Base-by-base conservation (phyloP, 1,284 basidiomycete species). In the Ustilago xerochloae region DNA sequence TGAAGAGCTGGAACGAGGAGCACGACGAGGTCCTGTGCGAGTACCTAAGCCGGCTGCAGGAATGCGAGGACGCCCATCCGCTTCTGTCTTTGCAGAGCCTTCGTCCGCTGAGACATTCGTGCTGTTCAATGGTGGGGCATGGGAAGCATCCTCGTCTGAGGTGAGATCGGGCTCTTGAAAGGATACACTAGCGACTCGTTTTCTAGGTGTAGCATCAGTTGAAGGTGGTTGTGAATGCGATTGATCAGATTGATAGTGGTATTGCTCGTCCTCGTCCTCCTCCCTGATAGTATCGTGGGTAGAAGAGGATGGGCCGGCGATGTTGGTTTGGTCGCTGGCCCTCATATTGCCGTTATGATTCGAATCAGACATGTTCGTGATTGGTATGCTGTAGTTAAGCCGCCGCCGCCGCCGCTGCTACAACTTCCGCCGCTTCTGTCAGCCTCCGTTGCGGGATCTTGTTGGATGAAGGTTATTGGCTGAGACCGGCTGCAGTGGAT, bases 1-100 rank as follows among this genome's bases (percentile, higher is more conserved):
- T 5, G 79, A 76, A 12, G 79, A 69, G 28, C 67, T 73, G 41
- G 69, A 70, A 7, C 70, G 67, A 24, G 79, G 79, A 2, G 71
- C 77, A n/a, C 72, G 66, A 39, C 75, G 72, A 0, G 79, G 79
- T n/a, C 66, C 63, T 6, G 75, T 71, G 15, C 79, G 65, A 5
- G 79, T 79, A 15, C 79, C 79, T 2, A 66, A 16, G 24, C 79
- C 79, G 0, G 79, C 77, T 22, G 79, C 75, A 4, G 77, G 77
- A 15, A 77, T 52, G 29, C 64, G 69, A 45, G 54, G 62, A 6
- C 22, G 30, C 16, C 28, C 43, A 39, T 53, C 50, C n/a, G n/a
- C 18, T 1, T 51, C 49, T 32, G 58, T 38, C 20, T 32, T 54
- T n/a, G n/a, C n/a, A n/a, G n/a, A n/a, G n/a, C n/a, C n/a, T n/a